Evolutionary conservation across 768 basidiomycete genomes (phyloP), one percentile per base, ranked within the genome.

Genomic region (Mycena galericulata): DNA sequence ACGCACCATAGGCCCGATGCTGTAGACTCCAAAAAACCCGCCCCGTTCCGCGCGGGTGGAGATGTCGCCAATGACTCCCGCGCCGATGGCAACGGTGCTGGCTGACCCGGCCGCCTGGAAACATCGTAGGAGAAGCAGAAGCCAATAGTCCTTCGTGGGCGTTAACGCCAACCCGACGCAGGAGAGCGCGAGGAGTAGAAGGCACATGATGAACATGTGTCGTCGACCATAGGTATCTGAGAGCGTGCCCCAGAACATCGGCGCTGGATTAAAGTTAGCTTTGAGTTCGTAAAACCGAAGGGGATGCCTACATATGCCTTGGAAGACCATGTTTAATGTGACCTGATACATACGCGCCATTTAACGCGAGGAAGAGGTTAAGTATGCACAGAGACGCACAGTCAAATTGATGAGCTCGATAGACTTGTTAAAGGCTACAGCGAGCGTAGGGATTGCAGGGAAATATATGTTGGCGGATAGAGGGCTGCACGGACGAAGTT

Each of bases 31-130:
- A 62, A 89, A 85, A 77, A 90, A 94, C 15, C 89, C 86, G 20
- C 92, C 95, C 29, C 94, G 82, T 78, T 96, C 93, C 41, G 87
- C 85, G 0, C 87, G 89, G 3, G 86, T 86, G 9, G 92, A 87
- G 36, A 97, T 90, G 75, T 97, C 95, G 3, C 88, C 88, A 56
- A 97, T 86, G 12, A 92, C 88, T 3, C 95, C 95, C 34, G 90
- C 88, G 49, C 89, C 90, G 89, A 70, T 29, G 17, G 92, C 92
- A 62, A 94, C 83, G 0, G 92, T 93, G 65, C 92, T 93, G 0
- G 93, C 91, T 1, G 90, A 93, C 1, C 94, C 94, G 8, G 89
- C 85, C 0, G 92, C 90, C 81, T 96, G 94, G 4, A 95, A 30
- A 68, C 91, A 92, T 26, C 95, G 87, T 26, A 96, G 83, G 18